phyloP scores from a whole-genome alignment of 2,329 filamentous ascomycete species.

The Fusarium anguioides region DNA sequence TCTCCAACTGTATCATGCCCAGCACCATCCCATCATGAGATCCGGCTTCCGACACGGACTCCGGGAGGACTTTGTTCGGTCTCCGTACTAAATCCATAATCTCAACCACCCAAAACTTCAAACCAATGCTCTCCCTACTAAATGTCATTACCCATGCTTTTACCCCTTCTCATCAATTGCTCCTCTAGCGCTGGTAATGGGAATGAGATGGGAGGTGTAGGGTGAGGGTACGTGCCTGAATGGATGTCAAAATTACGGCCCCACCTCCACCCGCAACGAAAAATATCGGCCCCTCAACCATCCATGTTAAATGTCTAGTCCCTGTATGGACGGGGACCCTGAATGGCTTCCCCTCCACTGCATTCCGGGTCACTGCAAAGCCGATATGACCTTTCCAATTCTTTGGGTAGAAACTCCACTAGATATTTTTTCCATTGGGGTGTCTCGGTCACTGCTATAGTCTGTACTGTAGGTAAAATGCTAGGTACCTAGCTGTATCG shows the following conservation, averaged over 20 bases:
- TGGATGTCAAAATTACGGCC: constrained; percentile 1
- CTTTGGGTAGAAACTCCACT: constrained; percentile 2
- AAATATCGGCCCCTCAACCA: constrained; percentile 35
- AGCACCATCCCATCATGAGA: not conserved
- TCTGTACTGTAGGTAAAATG: not conserved
- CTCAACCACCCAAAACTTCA: constrained; percentile 24
- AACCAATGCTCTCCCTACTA: constrained; percentile 6
- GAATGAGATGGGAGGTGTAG: constrained; percentile 21
- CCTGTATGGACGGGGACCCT: constrained; percentile 28
- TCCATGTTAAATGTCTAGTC: constrained; percentile 5
- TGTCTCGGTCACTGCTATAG: no score
- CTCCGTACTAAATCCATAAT: constrained; percentile 21
- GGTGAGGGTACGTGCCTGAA: constrained; percentile 2
- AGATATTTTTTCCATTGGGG: constrained; percentile 42
- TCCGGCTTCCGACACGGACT: constrained; percentile 38
- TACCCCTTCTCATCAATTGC: constrained; percentile 18
- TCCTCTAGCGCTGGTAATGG: constrained; percentile 21
- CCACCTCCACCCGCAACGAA: constrained; percentile 22
- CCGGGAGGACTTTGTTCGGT: constrained; percentile 29
- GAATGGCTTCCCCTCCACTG: constrained; percentile 26
- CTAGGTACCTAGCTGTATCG: not conserved
- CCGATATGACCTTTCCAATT: constrained; percentile 1
- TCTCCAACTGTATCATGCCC: not conserved
- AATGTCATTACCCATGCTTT: constrained; percentile 13
- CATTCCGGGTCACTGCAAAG: constrained; percentile 23